Evolutionary conservation across 306 rosid genomes (phyloP), one percentile per base, ranked within the genome.

Genomic region (Prinsepia uniflora): DNA sequence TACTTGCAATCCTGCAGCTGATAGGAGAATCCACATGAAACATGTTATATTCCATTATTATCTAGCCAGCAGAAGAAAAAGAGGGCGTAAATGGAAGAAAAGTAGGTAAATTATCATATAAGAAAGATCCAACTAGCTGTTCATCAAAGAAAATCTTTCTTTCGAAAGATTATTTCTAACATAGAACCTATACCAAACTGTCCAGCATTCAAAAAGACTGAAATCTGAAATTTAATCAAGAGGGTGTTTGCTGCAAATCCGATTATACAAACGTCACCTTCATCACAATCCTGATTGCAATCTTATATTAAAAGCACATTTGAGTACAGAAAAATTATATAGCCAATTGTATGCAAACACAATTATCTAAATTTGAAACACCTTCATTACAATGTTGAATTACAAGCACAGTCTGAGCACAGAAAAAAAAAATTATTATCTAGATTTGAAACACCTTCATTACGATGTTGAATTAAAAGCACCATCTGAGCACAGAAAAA

Each of bases 1-100:
- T 50, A 89, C 89, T 79, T 84, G 87, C 86, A 91, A 75, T 64
- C 99, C 99, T 15, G 83, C 74, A 56, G 96, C 97, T 95, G 87
- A 78, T 82, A 83, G 41, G 63, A 68, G 72, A 78, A 74, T 22
- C 67, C 74, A 71, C 62, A 77, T 72, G 63, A 65, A 74, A 62
- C 78, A 60, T 24, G 77, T 65, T 11, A n/a, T 64, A 39, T 18
- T 64, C 65, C 68, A 52, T 17, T 22, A 45, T 11, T 20, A 60
- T 61, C 67, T 19, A 39, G 40, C 60, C 48, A 54, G 59, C 59
- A 74, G 50, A 71, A 47, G 62, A 19, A 67, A 44, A 14, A 44
- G 46, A 19, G 19, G 49, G 56, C 42, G 61, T 36, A 46, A 69
- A 45, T 14, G 42, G 56, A 49, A 72, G 17, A 67, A 11, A 65